Evolutionary conservation across 2,329 filamentous ascomycete species (phyloP).

Genomic region (Basipetospora chlamydospora): DNA sequence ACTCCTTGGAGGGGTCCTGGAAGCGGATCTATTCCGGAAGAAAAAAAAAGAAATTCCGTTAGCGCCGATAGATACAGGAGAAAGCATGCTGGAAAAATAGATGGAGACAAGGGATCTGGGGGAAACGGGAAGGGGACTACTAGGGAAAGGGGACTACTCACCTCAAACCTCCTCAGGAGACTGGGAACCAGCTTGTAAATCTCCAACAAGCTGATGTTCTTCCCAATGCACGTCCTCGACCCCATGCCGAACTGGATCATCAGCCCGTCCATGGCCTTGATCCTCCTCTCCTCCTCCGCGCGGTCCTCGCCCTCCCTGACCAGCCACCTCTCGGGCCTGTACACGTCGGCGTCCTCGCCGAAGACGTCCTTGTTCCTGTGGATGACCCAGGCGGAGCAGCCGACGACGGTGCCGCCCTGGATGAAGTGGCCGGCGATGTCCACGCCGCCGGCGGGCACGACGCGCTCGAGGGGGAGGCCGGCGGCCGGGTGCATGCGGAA

Average conservation of each 20-base stretch:
- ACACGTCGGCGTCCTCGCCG: constrained; percentile 50
- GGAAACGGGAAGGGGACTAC: background rate
- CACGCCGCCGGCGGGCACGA: constrained; percentile 50
- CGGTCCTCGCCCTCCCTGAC: constrained; percentile 22
- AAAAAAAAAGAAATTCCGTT: background rate
- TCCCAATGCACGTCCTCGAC: constrained; percentile 54
- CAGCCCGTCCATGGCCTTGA: constrained; percentile 53
- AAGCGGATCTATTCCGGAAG: constrained; percentile 2
- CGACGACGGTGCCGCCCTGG: constrained; percentile 57
- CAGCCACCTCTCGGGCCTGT: constrained; percentile 54
- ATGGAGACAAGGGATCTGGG: background rate
- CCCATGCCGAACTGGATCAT: constrained; percentile 65
- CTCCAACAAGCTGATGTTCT: constrained; percentile 48
- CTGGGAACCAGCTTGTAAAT: constrained; percentile 49
- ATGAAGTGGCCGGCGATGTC: constrained; percentile 47
- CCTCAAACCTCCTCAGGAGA: constrained; percentile 50
- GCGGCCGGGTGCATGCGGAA: constrained; percentile 64
- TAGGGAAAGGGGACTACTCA: constrained; percentile 13
- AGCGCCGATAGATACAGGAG: too few relatives aligned
- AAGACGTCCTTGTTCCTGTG: constrained; percentile 55
- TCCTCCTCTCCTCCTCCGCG: constrained; percentile 31
- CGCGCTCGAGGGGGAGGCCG: constrained; percentile 57
- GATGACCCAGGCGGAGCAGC: constrained; percentile 61
- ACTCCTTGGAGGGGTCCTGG: constrained; percentile 35
- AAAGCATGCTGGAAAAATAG: too few relatives aligned